These are phyloP conservation scores for Phytopythium aichiense DNA, from an alignment of 352 stramenopile species.

Conservation along the genomic window DNA sequence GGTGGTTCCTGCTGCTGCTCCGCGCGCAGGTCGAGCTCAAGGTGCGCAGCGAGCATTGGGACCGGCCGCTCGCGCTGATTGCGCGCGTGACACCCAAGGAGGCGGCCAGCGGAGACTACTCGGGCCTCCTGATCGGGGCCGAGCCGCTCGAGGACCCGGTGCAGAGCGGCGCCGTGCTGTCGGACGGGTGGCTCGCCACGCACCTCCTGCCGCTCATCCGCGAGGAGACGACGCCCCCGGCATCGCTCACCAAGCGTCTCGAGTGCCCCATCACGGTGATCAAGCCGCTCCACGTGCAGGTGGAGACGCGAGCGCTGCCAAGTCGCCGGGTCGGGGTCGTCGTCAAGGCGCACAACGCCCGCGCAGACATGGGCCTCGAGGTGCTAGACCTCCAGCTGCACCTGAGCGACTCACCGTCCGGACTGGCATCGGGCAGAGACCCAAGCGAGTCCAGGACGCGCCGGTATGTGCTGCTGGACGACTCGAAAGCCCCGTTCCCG, in stretches of 20 bases:
- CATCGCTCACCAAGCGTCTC: conserved; percentile 37
- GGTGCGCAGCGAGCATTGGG: conserved; percentile 59
- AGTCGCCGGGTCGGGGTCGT: conserved; percentile 40
- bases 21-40: conserved; percentile 53
- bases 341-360: conserved; percentile 41
- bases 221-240: conserved; percentile 34
- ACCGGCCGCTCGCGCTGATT: conserved; percentile 44
- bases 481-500: conserved; percentile 49
- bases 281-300: conserved; percentile 55
- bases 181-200: conserved; percentile 28
- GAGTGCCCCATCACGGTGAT: conserved; percentile 44
- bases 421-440: neutral
- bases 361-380: conserved; percentile 31
- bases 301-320: conserved; percentile 45
- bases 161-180: conserved; percentile 17
- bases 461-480: conserved; percentile 34
- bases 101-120: neutral
- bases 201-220: conserved; percentile 43
- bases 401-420: conserved; percentile 36
- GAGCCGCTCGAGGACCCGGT: neutral
- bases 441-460: neutral
- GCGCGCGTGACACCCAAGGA: conserved; percentile 40
- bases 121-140: neutral
- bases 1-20: conserved; percentile 20
- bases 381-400: conserved; percentile 67